Percentiles rank a stretch among this genome's conserved stretches.
phyloP scores from a whole-genome alignment of 2,329 filamentous ascomycete species.

The Zopfia rhizophila region DNA sequence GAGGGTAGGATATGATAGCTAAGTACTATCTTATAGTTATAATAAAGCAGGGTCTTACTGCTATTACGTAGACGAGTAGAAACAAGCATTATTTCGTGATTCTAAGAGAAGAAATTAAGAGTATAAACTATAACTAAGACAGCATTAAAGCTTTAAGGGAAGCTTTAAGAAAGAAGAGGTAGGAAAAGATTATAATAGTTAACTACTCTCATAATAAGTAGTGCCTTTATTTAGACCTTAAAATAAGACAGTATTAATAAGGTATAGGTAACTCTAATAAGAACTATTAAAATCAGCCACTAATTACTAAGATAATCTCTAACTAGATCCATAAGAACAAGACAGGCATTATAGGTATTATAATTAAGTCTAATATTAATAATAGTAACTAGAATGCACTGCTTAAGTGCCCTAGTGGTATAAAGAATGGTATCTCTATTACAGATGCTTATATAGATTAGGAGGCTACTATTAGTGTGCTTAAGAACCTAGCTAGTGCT shows the following conservation, averaged over 20 bases:
- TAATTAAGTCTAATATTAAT: slow-evolving; percentile 99
- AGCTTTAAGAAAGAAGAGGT: slow-evolving; percentile 81
- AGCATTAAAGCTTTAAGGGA: slow-evolving; percentile 84
- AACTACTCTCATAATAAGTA: slow-evolving; percentile 94
- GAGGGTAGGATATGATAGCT: slow-evolving; percentile 85
- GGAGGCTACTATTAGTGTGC: slow-evolving; percentile 82
- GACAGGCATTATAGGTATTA: slow-evolving; percentile 90
- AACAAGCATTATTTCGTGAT: slow-evolving; percentile 99
- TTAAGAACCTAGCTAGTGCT: slow-evolving; percentile 87
- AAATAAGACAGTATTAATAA: slow-evolving; percentile 25
- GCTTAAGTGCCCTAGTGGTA: slow-evolving; percentile 76
- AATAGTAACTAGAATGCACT: slow-evolving; percentile 84
- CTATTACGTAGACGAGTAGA: slow-evolving; percentile 90
- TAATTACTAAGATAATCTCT: slow-evolving; percentile 82
- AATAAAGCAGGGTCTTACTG: slow-evolving; percentile 95
- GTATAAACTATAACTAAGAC: slow-evolving; percentile 91
- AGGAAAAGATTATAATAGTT: slow-evolving; percentile 92
- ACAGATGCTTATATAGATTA: slow-evolving; percentile 97
- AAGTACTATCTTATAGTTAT: slow-evolving; percentile 98
- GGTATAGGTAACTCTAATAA: slow-evolving; percentile 89
- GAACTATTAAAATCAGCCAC: slow-evolving; percentile 96
- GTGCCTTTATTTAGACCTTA: background rate
- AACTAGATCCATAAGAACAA: slow-evolving; percentile 91
- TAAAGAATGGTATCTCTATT: slow-evolving; percentile 93
- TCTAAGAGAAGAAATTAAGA: slow-evolving; percentile 87